Evolutionary conservation across 306 rosid species (phyloP).

Genomic region (Spatholobus suberectus): DNA sequence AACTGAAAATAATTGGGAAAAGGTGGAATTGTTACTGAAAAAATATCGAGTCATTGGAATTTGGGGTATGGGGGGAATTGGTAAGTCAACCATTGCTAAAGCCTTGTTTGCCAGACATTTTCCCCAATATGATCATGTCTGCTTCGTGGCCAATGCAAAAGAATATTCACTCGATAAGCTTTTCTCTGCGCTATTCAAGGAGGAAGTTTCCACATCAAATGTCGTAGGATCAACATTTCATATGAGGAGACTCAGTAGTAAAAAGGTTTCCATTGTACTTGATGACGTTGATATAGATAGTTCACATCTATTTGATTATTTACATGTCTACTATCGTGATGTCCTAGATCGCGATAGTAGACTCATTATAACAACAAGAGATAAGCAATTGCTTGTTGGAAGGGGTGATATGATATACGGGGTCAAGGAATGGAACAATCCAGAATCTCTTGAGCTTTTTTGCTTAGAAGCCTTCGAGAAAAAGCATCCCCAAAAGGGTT

Average conservation of each 20-base stretch:
- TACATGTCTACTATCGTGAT: too few species aligned
- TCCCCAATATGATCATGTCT: constrained; percentile 28
- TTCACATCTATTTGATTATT: too few species aligned
- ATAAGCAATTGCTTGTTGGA: neutral
- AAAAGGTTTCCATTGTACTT: constrained; percentile 33
- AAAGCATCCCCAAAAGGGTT: neutral
- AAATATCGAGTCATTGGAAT: neutral
- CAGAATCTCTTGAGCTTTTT: constrained; percentile 21
- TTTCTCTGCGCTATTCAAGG: constrained; percentile 5
- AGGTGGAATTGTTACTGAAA: neutral
- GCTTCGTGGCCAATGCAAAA: neutral
- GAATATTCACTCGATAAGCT: constrained; percentile 18
- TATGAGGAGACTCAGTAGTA: constrained; percentile 1
- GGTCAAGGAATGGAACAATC: neutral
- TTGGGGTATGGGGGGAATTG: constrained; percentile 48
- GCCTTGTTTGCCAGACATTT: constrained; percentile 19
- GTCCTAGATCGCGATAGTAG: neutral
- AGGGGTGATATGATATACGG: neutral
- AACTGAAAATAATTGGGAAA: neutral
- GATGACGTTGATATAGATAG: constrained; percentile 28
- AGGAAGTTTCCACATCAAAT: neutral
- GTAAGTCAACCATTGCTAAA: constrained; percentile 45
- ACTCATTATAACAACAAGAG: constrained; percentile 32
- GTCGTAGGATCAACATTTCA: neutral
- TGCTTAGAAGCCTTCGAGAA: constrained; percentile 11